A percentile compares a stretch with the other conserved stretches of the same genome.
Evolutionary conservation across 192 early-diverging fungal genomes (phyloP).

Genomic region (Backusella australiensis): DNA sequence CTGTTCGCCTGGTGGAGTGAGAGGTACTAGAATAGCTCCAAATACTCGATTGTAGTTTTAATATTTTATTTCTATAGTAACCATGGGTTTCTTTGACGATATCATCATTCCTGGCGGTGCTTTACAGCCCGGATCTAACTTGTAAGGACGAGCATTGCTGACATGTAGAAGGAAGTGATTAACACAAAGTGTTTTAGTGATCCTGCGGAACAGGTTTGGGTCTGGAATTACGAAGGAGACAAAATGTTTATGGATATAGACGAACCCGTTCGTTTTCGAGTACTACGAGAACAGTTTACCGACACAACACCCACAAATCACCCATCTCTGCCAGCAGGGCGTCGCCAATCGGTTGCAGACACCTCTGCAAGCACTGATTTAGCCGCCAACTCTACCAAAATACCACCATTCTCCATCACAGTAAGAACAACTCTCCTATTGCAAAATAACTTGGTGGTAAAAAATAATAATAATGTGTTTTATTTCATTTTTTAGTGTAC

Average conservation of each 20-base stretch:
- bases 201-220: conserved; percentile 71
- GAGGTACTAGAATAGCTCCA: conserved; percentile 45
- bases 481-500: conserved; percentile 44
- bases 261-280: conserved; percentile 74
- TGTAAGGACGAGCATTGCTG: conserved; percentile 40
- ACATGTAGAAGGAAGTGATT: not conserved
- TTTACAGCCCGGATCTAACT: conserved; percentile 63
- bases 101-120: conserved; percentile 70
- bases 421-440: conserved; percentile 29
- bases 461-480: not conserved
- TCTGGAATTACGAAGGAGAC: conserved; percentile 80
- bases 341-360: conserved; percentile 40
- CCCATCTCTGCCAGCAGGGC: conserved; percentile 38
- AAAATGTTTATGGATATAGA: conserved; percentile 82
- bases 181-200: conserved; percentile 42
- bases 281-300: conserved; percentile 70
- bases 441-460: not conserved
- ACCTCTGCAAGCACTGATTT: conserved; percentile 34
- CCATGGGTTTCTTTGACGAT: conserved; percentile 92
- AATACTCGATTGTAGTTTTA: not conserved
- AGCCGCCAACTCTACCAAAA: conserved; percentile 49
- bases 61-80: conserved; percentile 45
- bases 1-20: conserved; percentile 63
- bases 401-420: conserved; percentile 51
- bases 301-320: conserved; percentile 65